Percentiles rank a stretch among this genome's conserved stretches.
These are phyloP conservation scores for Dryas octopetala DNA, from an alignment of 306 rosid species.

Conservation along the genomic window DNA sequence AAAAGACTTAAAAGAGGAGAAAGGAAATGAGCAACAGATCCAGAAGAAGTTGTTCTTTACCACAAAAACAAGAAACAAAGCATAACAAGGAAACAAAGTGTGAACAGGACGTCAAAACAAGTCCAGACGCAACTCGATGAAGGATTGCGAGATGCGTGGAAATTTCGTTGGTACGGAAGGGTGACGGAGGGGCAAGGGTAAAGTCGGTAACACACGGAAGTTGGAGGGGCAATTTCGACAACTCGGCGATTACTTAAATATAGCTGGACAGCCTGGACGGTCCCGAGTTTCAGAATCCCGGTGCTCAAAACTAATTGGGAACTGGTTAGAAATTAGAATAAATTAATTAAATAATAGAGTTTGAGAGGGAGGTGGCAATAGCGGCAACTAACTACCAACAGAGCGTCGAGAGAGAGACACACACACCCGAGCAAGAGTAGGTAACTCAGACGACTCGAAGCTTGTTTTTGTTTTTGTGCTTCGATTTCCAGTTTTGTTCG, in stretches of 20 bases:
- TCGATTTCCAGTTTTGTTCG: background rate
- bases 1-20: too few species aligned
- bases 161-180: conserved; percentile 14
- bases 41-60: background rate
- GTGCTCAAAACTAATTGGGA: too few species aligned
- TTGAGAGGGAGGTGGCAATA: conserved; percentile 5
- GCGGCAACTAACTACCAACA: conserved; percentile 1
- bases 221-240: background rate
- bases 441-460: background rate
- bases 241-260: background rate
- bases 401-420: background rate
- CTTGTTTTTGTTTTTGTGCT: background rate
- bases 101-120: background rate
- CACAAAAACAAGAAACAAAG: background rate
- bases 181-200: background rate
- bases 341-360: background rate
- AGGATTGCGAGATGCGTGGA: background rate
- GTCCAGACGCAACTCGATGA: background rate
- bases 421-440: background rate
- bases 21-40: background rate
- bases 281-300: background rate
- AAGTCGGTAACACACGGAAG: background rate
- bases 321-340: background rate
- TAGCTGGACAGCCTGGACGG: too few species aligned
- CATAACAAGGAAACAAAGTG: background rate